These are phyloP conservation scores for Leptographium wingfieldii DNA, from an alignment of 2,329 filamentous ascomycete genomes.

Conservation along the genomic window DNA sequence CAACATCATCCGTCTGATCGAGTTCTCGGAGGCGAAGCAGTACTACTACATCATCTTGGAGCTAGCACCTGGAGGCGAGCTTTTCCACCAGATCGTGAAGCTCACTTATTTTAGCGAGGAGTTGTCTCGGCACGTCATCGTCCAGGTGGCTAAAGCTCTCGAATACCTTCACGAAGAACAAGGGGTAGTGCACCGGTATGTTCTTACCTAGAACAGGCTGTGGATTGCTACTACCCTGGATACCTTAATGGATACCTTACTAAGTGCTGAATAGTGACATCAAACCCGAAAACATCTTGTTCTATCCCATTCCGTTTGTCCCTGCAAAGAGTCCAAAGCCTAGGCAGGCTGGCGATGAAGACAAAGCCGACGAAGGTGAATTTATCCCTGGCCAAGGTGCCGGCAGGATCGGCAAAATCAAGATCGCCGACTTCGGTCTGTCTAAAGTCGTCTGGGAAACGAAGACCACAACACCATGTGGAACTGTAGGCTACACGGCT, in stretches of 20 bases:
- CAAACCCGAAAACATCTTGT: slow-evolving; percentile 94
- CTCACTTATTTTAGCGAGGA: slow-evolving; percentile 98
- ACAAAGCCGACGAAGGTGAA: slow-evolving; percentile 94
- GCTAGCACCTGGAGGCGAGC: slow-evolving; percentile 84
- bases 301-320: slow-evolving; percentile 72
- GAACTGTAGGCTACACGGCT: slow-evolving; percentile 94
- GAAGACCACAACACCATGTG: slow-evolving; percentile 98
- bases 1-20: slow-evolving; percentile 86
- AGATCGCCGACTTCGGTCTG: slow-evolving; percentile 94
- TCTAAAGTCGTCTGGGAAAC: slow-evolving; percentile 98
- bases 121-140: slow-evolving; percentile 84
- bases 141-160: slow-evolving; percentile 86
- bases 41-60: slow-evolving; percentile 98
- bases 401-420: slow-evolving; percentile 87
- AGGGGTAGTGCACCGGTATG: slow-evolving; percentile 92
- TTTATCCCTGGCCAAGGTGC: slow-evolving; percentile 70
- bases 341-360: slow-evolving; percentile 77
- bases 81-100: slow-evolving; percentile 97
- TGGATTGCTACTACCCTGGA: not conserved
- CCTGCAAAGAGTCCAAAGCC: slow-evolving; percentile 73
- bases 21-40: slow-evolving; percentile 85
- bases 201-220: not conserved
- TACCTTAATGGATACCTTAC: slow-evolving; percentile 14
- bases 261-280: slow-evolving; percentile 57
- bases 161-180: slow-evolving; percentile 90